These are phyloP conservation scores for Coemansia sp. DNA, from an alignment of 192 early-diverging fungal genomes.

Conservation along the genomic window DNA sequence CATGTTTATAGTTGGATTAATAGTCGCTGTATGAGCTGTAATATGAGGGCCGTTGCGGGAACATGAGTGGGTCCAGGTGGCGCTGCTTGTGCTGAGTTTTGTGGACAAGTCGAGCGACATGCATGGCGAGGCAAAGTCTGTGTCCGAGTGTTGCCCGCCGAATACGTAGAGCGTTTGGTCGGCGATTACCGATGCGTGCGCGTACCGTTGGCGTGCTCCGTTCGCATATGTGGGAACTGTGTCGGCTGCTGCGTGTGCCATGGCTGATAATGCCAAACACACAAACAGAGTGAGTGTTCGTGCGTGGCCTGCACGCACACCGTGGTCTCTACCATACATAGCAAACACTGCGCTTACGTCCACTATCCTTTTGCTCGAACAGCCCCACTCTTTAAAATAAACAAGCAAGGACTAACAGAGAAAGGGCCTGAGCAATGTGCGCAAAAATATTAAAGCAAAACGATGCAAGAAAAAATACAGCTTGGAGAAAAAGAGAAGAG, in stretches of 20 bases:
- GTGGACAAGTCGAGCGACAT: slow-evolving; percentile 29
- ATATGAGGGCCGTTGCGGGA: slow-evolving; percentile 24
- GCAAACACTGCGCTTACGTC: too few relatives aligned
- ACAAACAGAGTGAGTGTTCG: slow-evolving; percentile 11
- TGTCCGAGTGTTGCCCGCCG: slow-evolving; percentile 25
- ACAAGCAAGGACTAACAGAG: too few relatives aligned
- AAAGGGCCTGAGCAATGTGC: too few relatives aligned
- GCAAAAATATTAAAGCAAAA: background rate
- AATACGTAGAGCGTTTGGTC: slow-evolving; percentile 49
- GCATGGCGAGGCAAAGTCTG: slow-evolving; percentile 29
- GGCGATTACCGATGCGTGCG: slow-evolving; percentile 36
- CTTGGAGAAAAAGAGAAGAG: slow-evolving; percentile 3
- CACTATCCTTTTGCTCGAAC: too few relatives aligned
- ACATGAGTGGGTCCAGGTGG: slow-evolving; percentile 21
- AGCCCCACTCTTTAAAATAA: too few relatives aligned
- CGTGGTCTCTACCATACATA: slow-evolving; percentile 1
- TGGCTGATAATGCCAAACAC: slow-evolving; percentile 1
- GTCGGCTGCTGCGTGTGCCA: slow-evolving; percentile 1
- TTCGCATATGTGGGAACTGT: slow-evolving; percentile 11
- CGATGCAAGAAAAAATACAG: background rate
- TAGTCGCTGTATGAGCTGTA: slow-evolving; percentile 32
- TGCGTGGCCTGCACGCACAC: background rate
- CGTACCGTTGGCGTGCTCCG: slow-evolving; percentile 30
- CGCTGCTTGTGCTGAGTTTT: slow-evolving; percentile 23
- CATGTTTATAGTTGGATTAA: slow-evolving; percentile 45